Conservation (phyloP, 306 rosid species). For the Cicer bijugum region DNA sequence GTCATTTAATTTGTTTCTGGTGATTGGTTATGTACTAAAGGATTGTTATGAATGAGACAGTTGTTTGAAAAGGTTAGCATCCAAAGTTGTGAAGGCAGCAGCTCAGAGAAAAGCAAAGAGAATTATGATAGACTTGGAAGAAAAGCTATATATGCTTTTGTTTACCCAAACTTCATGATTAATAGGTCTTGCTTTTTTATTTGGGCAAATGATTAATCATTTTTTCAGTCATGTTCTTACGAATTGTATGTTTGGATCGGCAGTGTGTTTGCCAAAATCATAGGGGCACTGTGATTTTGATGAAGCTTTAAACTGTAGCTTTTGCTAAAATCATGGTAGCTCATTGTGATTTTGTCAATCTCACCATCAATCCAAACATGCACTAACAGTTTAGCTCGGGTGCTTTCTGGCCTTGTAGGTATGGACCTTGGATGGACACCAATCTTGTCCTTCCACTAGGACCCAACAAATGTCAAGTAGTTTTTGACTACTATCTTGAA, state of each 20-base stretch:
- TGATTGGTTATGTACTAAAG: slow-evolving; percentile 37
- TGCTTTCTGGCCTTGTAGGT: slow-evolving; percentile 54
- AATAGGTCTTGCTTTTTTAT: slow-evolving; percentile 65
- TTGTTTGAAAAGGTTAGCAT: slow-evolving; percentile 81
- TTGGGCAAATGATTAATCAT: slow-evolving; percentile 14
- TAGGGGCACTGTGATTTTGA: too few relatives aligned
- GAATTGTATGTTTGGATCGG: too few relatives aligned
- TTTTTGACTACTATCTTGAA: slow-evolving; percentile 87
- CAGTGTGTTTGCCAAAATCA: too few relatives aligned
- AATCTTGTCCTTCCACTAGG: slow-evolving; percentile 91
- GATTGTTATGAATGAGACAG: slow-evolving; percentile 49
- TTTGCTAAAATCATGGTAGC: too few relatives aligned
- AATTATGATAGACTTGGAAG: slow-evolving; percentile 78
- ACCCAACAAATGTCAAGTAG: slow-evolving; percentile 72
- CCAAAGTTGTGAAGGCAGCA: slow-evolving; percentile 77
- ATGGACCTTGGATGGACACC: slow-evolving; percentile 99
- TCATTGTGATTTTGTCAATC: too few relatives aligned
- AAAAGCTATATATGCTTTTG: slow-evolving; percentile 71
- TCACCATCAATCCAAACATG: too few relatives aligned
- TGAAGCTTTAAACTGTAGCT: too few relatives aligned
- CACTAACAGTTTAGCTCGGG: neutral
- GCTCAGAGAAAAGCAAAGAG: slow-evolving; percentile 46
- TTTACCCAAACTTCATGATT: slow-evolving; percentile 94
- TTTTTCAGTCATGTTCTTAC: neutral
- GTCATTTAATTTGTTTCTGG: slow-evolving; percentile 4